These are phyloP conservation scores for Imleria badia DNA, from an alignment of 768 basidiomycete species.

Conservation along the genomic window DNA sequence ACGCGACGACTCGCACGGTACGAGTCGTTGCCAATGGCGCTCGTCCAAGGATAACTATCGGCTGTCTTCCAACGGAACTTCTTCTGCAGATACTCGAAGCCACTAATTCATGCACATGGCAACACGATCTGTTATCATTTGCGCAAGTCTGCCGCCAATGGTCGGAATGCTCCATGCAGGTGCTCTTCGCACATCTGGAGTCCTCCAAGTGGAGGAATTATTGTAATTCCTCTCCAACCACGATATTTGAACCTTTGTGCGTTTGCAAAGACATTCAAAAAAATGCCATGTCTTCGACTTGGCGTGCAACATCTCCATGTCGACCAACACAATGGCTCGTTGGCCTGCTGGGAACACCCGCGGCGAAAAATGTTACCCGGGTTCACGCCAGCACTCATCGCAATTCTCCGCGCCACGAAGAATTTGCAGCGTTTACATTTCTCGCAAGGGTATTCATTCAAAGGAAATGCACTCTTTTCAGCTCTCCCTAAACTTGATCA, in stretches of 20 bases:
- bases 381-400: not conserved
- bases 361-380: not conserved
- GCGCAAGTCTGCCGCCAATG: constrained; percentile 10
- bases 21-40: not conserved
- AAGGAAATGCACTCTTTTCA: not conserved
- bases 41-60: not conserved
- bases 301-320: not conserved
- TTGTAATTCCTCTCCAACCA: too few relatives aligned
- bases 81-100: not conserved
- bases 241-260: not conserved
- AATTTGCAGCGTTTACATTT: not conserved
- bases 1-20: too few relatives aligned
- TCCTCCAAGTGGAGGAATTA: not conserved
- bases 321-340: not conserved
- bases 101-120: not conserved
- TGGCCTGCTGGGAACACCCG: not conserved
- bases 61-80: not conserved
- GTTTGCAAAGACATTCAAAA: not conserved
- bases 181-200: not conserved
- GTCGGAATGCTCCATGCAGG: not conserved
- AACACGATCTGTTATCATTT: constrained; percentile 1
- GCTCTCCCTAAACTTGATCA: not conserved
- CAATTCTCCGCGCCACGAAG: constrained; percentile 1
- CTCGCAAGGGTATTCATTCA: not conserved
- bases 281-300: not conserved